A percentile compares a stretch with the other conserved stretches of the same genome.
These are phyloP conservation scores for Stachybotrys chartarum DNA, from an alignment of 2,329 filamentous ascomycete genomes.

Conservation along the genomic window DNA sequence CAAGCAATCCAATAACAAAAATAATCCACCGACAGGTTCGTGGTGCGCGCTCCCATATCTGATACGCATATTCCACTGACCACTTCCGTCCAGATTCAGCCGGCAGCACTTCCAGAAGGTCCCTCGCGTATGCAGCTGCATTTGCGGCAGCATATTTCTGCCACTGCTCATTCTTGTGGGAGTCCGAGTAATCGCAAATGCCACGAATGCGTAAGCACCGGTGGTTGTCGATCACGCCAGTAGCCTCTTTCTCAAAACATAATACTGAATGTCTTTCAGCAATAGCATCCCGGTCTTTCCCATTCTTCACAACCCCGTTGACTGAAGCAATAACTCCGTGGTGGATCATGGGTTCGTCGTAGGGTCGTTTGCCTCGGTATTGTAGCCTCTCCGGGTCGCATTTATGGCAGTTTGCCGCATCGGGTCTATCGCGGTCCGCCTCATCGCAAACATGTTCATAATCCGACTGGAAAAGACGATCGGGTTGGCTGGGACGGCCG, in stretches of 20 bases:
- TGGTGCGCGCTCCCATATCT: no score
- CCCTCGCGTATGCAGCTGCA: constrained; percentile 16
- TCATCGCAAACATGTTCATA: background rate
- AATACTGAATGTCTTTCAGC: background rate
- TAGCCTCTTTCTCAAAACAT: constrained; percentile 19
- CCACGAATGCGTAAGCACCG: constrained; percentile 24
- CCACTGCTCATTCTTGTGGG: constrained; percentile 20
- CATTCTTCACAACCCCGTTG: constrained; percentile 4
- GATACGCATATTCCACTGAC: no score
- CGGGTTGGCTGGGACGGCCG: background rate
- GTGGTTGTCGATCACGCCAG: constrained; percentile 12
- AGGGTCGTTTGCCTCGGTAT: background rate
- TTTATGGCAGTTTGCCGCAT: background rate
- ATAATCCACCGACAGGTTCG: no score
- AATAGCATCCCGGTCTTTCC: background rate
- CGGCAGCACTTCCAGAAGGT: constrained; percentile 1
- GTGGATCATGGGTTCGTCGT: background rate
- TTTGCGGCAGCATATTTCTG: constrained; percentile 23
- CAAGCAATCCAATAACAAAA: no score
- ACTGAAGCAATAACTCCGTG: constrained; percentile 7
- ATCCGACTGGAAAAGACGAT: background rate
- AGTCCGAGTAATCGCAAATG: constrained; percentile 30
- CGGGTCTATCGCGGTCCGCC: background rate
- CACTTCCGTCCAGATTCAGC: background rate
- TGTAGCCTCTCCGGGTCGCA: background rate